Evolutionary conservation across 768 basidiomycete genomes (phyloP).

Genomic region (Suillus americanus): DNA sequence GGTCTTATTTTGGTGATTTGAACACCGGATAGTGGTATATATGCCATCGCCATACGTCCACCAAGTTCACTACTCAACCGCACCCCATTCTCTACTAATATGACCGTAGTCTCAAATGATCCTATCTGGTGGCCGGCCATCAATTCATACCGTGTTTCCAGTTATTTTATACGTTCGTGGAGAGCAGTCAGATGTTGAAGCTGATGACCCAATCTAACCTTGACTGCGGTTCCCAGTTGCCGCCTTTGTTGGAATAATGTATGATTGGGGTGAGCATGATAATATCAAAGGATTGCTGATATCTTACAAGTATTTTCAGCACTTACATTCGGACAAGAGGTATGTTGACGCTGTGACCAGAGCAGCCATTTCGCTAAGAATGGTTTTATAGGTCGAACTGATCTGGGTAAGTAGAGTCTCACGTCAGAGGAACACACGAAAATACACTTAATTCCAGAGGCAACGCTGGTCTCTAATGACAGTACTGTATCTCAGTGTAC

Average conservation of each 20-base stretch:
- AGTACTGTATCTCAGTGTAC: neutral
- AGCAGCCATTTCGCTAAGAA: neutral
- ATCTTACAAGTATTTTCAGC: neutral
- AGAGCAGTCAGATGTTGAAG: neutral
- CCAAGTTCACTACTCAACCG: no score
- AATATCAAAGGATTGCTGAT: neutral
- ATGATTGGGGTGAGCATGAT: neutral
- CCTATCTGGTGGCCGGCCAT: no score
- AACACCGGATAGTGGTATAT: no score
- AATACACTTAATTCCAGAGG: neutral
- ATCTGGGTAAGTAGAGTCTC: neutral
- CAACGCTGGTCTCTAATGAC: neutral
- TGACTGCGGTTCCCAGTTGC: neutral
- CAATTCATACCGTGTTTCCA: no score
- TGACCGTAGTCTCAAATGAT: no score
- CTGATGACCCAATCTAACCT: neutral
- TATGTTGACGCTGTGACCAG: neutral
- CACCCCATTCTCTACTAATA: no score
- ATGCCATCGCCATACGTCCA: no score
- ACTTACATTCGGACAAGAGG: neutral
- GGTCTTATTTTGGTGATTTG: no score
- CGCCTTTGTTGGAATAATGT: neutral
- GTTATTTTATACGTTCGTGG: no score
- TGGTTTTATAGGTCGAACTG: neutral
- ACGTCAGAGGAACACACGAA: neutral